phyloP scores from a whole-genome alignment of 2,329 filamentous ascomycete genomes.

The Aureobasidium sp. region DNA sequence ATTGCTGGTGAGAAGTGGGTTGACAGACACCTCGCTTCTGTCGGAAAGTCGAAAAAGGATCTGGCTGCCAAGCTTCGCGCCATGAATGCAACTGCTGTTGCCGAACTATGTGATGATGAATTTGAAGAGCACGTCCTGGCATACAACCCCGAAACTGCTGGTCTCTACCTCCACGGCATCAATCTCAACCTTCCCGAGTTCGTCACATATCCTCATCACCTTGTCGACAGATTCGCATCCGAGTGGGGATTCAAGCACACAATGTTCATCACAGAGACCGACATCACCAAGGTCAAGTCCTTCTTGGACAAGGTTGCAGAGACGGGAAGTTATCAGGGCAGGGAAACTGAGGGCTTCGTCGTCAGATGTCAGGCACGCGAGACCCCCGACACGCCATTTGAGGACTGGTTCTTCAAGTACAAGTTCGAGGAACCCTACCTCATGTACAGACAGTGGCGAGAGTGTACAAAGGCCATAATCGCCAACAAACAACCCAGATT shows the following conservation, averaged over 20 bases:
- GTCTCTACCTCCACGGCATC: constrained; percentile 90
- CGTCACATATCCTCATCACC: constrained; percentile 70
- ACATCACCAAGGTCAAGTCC: constrained; percentile 63
- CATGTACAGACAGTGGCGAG: constrained; percentile 98
- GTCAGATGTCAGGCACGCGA: constrained; percentile 72
- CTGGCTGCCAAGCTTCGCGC: constrained; percentile 67
- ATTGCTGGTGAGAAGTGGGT: constrained; percentile 75
- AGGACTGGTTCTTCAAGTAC: constrained; percentile 99
- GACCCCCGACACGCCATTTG: constrained; percentile 48
- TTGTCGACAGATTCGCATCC: constrained; percentile 86
- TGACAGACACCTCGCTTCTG: constrained; percentile 65
- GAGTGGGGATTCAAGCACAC: constrained; percentile 92
- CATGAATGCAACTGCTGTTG: constrained; percentile 89
- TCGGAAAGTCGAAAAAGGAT: constrained; percentile 73
- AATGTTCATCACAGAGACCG: constrained; percentile 68
- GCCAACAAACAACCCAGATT: constrained; percentile 63
- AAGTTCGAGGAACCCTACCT: constrained; percentile 99
- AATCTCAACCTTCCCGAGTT: constrained; percentile 95
- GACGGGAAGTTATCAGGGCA: constrained; percentile 80
- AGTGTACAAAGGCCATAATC: constrained; percentile 90
- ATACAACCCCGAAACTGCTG: constrained; percentile 74
- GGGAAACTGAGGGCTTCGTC: constrained; percentile 95
- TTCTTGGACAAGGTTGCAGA: constrained; percentile 83
- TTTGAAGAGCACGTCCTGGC: constrained; percentile 97
- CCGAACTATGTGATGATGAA: constrained; percentile 88